phyloP scores from a whole-genome alignment of 2,329 filamentous ascomycete genomes.

The Tolypocladium album region DNA sequence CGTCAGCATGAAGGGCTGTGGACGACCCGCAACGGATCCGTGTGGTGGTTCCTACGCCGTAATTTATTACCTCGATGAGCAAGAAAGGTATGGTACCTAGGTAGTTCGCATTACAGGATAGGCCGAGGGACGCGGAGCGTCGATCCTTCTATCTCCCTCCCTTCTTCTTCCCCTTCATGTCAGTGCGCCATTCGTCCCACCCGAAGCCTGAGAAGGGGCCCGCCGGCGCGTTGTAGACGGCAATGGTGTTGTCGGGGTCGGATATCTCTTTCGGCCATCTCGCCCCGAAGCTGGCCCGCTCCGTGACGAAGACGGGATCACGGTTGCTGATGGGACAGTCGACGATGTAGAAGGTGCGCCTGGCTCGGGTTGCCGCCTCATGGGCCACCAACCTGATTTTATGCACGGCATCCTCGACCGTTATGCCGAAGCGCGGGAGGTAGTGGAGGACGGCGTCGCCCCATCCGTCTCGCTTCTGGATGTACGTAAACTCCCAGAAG shows the following conservation, averaged over 20 bases:
- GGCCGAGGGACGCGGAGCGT: no score
- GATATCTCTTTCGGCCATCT: background rate
- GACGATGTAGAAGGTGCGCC: background rate
- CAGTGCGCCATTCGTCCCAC: background rate
- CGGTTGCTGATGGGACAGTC: background rate
- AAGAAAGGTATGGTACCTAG: no score
- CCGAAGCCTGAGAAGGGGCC: background rate
- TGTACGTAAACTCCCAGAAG: background rate
- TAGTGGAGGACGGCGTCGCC: background rate
- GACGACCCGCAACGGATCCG: background rate
- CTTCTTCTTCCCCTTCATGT: no score
- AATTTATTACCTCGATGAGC: no score
- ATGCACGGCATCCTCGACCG: background rate
- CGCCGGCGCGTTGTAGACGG: background rate
- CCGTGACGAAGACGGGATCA: background rate
- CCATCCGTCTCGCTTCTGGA: background rate
- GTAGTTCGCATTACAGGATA: no score
- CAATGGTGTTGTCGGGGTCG: background rate
- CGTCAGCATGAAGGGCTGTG: background rate
- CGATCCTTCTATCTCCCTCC: no score
- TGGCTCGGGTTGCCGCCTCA: background rate
- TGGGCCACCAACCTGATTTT: background rate
- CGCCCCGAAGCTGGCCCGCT: background rate
- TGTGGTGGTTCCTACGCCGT: no score
- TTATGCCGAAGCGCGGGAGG: background rate